A percentile compares a stretch with the other conserved stretches of the same genome.
Evolutionary conservation across 306 rosid genomes (phyloP).

Genomic region (Comarum palustre): DNA sequence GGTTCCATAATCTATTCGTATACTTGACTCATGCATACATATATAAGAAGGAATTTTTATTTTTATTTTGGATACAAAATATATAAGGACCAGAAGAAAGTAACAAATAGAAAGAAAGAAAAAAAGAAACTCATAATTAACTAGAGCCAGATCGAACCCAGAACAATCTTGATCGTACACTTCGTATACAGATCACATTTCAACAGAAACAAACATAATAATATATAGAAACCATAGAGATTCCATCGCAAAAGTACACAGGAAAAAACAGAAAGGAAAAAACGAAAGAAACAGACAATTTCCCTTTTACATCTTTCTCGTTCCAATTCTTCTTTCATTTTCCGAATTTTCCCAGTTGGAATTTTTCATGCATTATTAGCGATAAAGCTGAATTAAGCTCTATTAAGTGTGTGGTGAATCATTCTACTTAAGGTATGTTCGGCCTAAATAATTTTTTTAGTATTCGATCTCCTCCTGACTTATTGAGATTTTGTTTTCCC

Average conservation of each 20-base stretch:
- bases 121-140: not conserved
- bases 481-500: not conserved
- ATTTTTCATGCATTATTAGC: not conserved
- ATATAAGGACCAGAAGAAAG: too few species aligned
- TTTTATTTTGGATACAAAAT: too few species aligned
- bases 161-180: not conserved
- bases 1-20: constrained; percentile 12
- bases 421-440: not conserved
- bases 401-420: not conserved
- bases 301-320: not conserved
- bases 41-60: too few species aligned
- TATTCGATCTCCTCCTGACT: not conserved
- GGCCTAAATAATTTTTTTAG: not conserved
- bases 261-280: not conserved
- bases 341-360: not conserved
- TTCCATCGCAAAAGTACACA: not conserved
- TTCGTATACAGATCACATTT: not conserved
- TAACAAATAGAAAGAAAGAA: not conserved
- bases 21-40: not conserved
- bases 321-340: not conserved
- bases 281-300: constrained; percentile 6
- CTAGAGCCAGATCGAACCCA: not conserved
- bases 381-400: not conserved
- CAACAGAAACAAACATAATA: not conserved
- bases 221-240: not conserved